Evolutionary conservation across 2,329 filamentous ascomycete species (phyloP).

Genomic region (Monosporascus sp.): DNA sequence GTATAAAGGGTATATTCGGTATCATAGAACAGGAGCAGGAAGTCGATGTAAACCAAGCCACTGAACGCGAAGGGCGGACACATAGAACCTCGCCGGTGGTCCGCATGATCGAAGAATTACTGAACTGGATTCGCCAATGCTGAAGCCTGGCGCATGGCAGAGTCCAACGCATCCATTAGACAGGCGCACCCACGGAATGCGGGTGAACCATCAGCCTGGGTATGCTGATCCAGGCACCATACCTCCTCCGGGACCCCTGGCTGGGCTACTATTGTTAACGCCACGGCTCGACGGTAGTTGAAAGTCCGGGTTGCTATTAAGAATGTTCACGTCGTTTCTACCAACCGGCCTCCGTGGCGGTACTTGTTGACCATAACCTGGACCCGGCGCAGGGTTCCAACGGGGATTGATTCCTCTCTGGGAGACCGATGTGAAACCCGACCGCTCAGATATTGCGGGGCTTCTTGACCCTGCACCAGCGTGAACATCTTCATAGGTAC

Average conservation of each 20-base stretch:
- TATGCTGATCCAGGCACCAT: slow-evolving; percentile 53
- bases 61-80: too few species aligned
- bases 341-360: slow-evolving; percentile 42
- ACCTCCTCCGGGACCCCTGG: slow-evolving; percentile 29
- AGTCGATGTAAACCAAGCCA: too few species aligned
- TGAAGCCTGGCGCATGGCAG: too few species aligned
- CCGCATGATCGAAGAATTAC: too few species aligned
- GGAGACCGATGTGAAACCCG: slow-evolving; percentile 84
- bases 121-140: too few species aligned
- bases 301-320: slow-evolving; percentile 84
- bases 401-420: slow-evolving; percentile 84
- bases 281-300: slow-evolving; percentile 52
- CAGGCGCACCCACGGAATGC: background rate
- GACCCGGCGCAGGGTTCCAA: slow-evolving; percentile 62
- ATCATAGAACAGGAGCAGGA: too few species aligned
- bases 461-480: slow-evolving; percentile 55
- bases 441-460: slow-evolving; percentile 72
- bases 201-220: slow-evolving; percentile 29
- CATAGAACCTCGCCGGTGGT: too few species aligned
- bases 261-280: slow-evolving; percentile 9
- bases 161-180: too few species aligned
- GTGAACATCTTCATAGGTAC: slow-evolving; percentile 60
- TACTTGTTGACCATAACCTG: slow-evolving; percentile 37
- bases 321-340: slow-evolving; percentile 65
- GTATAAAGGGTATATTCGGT: too few species aligned